These are phyloP conservation scores for Diaporthe longicolla DNA, from an alignment of 2,329 filamentous ascomycete genomes.

Conservation along the genomic window DNA sequence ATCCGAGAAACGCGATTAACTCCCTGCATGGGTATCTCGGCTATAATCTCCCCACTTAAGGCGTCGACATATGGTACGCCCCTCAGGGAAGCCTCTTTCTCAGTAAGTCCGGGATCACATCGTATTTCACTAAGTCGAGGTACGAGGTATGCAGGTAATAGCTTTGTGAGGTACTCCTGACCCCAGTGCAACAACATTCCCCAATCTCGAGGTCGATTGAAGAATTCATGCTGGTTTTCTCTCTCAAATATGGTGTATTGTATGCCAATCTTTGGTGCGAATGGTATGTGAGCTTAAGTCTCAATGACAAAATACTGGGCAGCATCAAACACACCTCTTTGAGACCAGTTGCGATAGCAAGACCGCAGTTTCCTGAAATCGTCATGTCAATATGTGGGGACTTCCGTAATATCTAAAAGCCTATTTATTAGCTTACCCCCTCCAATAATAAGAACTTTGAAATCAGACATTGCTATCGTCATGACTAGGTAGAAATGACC, in stretches of 20 bases:
- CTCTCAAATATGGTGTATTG: neutral
- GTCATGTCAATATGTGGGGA: neutral
- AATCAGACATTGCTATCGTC: neutral
- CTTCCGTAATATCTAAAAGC: neutral
- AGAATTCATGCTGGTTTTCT: neutral
- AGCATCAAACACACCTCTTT: neutral
- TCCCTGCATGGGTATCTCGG: constrained; percentile 13
- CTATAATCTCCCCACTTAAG: neutral
- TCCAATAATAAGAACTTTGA: neutral
- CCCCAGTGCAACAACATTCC: constrained; percentile 20
- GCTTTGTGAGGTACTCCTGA: constrained; percentile 4
- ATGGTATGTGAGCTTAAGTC: neutral
- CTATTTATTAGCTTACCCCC: neutral
- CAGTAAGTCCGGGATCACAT: neutral
- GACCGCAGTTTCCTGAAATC: neutral
- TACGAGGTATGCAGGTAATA: constrained; percentile 3
- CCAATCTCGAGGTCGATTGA: neutral
- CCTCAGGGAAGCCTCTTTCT: neutral
- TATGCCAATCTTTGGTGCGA: neutral
- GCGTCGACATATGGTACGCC: constrained; percentile 6
- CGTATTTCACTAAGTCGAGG: neutral
- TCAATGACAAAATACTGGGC: neutral
- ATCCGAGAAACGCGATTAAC: constrained; percentile 14
- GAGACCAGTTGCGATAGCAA: constrained; percentile 4
- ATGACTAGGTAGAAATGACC: too few relatives aligned